Evolutionary conservation across 2,329 filamentous ascomycete species (phyloP).

Genomic region (Colletotrichum falcatum): DNA sequence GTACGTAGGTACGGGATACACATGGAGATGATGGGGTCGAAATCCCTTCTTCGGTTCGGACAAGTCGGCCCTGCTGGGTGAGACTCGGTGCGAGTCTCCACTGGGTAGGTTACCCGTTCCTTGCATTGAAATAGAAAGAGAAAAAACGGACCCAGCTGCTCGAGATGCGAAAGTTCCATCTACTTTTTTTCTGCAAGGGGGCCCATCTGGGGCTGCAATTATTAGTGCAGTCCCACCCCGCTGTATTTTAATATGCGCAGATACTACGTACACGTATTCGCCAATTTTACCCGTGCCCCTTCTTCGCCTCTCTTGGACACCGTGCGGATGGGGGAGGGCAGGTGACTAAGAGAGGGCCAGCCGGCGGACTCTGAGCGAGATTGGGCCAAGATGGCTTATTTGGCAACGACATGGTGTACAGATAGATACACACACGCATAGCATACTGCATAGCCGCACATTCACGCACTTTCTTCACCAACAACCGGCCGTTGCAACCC

Average conservation of each 20-base stretch:
- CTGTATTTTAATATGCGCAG: too few relatives aligned
- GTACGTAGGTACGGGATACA: too few relatives aligned
- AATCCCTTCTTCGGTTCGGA: conserved; percentile 5
- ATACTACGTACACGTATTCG: not conserved
- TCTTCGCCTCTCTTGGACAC: not conserved
- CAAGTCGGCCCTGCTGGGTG: not conserved
- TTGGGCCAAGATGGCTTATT: not conserved
- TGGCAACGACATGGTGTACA: not conserved
- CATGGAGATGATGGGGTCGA: not conserved
- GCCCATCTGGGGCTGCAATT: not conserved
- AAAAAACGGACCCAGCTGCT: not conserved
- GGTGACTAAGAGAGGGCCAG: not conserved
- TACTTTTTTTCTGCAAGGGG: not conserved
- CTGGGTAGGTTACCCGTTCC: not conserved
- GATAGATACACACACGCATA: too few relatives aligned
- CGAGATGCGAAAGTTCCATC: not conserved
- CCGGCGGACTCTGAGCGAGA: not conserved
- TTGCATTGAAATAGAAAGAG: not conserved
- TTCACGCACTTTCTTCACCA: not conserved
- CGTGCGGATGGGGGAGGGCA: not conserved
- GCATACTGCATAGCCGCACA: not conserved
- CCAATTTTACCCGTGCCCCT: not conserved
- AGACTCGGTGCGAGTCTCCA: not conserved
- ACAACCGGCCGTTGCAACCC: not conserved
- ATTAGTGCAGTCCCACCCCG: not conserved